Conservation (phyloP, 169 alveolate species). For the Eimeria necatrix region DNA sequence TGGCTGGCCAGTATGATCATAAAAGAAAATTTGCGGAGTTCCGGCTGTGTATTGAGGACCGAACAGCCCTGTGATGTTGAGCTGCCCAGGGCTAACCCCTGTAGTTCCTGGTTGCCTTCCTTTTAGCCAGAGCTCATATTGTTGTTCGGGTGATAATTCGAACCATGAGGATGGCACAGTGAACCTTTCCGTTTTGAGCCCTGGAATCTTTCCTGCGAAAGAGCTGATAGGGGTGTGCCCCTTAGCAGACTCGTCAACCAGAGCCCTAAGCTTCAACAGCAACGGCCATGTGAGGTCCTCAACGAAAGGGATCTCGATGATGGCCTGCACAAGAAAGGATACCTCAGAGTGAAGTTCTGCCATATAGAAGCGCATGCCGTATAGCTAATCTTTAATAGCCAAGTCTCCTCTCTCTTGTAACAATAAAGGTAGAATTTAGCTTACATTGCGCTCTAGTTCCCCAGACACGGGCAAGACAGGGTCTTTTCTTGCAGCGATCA, state of each 20-base stretch:
- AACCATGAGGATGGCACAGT: constrained; percentile 62
- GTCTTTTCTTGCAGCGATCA: constrained; percentile 45
- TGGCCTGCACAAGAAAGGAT: constrained; percentile 8
- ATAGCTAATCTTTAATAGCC: neutral
- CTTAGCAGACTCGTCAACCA: constrained; percentile 52
- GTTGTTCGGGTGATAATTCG: constrained; percentile 57
- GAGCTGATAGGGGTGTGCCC: constrained; percentile 48
- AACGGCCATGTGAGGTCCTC: constrained; percentile 36
- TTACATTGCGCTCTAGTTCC: constrained; percentile 57
- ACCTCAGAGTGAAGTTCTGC: neutral
- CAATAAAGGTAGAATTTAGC: neutral
- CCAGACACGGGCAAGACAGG: constrained; percentile 62
- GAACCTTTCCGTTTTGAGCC: constrained; percentile 48
- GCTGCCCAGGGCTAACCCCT: constrained; percentile 55
- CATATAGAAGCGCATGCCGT: neutral
- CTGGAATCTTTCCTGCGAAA: constrained; percentile 28
- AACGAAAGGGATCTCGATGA: constrained; percentile 19
- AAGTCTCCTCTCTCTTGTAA: neutral
- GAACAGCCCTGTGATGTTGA: constrained; percentile 30
- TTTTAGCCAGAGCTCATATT: constrained; percentile 27
- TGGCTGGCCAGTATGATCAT: constrained; percentile 52
- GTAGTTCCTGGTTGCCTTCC: constrained; percentile 58
- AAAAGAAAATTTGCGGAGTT: constrained; percentile 16
- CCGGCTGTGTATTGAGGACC: constrained; percentile 64
- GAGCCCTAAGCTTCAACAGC: constrained; percentile 17